phyloP scores from a whole-genome alignment of 2,329 filamentous ascomycete species.

The Ilyonectria destructans region DNA sequence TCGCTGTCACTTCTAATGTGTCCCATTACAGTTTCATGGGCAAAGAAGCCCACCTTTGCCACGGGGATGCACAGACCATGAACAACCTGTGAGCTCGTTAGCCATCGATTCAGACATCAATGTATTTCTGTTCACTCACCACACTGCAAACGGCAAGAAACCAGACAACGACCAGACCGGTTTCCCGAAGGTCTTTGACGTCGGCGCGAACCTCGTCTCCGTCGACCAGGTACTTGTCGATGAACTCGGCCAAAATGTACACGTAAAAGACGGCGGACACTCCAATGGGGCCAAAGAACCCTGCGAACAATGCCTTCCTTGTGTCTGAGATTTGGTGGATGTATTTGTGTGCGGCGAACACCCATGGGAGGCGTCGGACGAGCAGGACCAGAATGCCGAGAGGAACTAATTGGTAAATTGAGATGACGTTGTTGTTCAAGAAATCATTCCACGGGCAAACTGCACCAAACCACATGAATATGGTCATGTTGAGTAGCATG shows the following conservation, averaged over 20 bases:
- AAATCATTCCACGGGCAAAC: constrained; percentile 87
- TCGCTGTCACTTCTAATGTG: not conserved
- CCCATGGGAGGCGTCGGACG: constrained; percentile 82
- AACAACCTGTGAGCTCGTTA: constrained; percentile 64
- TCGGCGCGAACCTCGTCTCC: constrained; percentile 76
- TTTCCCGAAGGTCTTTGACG: constrained; percentile 76
- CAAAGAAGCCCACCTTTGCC: constrained; percentile 73
- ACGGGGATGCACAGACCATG: constrained; percentile 88
- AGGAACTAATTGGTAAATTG: constrained; percentile 80
- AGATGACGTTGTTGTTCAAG: constrained; percentile 76
- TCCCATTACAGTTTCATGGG: not conserved
- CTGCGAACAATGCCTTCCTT: constrained; percentile 86
- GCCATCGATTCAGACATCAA: not conserved
- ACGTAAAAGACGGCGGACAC: constrained; percentile 95
- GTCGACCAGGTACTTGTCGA: constrained; percentile 65
- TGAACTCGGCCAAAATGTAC: constrained; percentile 84
- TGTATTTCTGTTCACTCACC: constrained; percentile 64
- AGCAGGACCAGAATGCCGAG: constrained; percentile 85
- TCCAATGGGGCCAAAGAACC: constrained; percentile 94
- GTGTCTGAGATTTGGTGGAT: constrained; percentile 85
- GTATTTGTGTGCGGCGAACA: constrained; percentile 80
- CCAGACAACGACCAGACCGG: constrained; percentile 85
- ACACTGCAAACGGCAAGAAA: constrained; percentile 88
- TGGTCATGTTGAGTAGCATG: constrained; percentile 91
- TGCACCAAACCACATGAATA: constrained; percentile 94